phyloP scores from a whole-genome alignment of 1,139 yeast genomes.

The Kluyveromyces sp. region DNA sequence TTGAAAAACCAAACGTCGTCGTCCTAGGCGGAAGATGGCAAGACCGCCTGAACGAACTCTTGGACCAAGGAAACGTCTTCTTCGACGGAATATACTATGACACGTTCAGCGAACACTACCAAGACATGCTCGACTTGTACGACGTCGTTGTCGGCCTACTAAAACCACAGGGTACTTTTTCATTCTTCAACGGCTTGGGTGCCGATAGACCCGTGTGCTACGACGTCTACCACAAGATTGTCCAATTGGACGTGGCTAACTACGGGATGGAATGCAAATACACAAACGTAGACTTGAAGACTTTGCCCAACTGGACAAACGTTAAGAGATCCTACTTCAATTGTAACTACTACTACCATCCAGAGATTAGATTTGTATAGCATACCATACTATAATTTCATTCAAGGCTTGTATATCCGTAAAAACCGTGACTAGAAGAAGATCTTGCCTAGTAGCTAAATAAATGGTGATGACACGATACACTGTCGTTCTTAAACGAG shows the following conservation, averaged over 20 bases:
- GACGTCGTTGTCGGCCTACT: slow-evolving; percentile 76
- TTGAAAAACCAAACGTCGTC: slow-evolving; percentile 60
- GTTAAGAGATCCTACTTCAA: slow-evolving; percentile 30
- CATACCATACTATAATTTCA: background rate
- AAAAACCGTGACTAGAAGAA: too few relatives aligned
- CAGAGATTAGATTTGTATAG: slow-evolving; percentile 22
- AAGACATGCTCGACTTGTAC: slow-evolving; percentile 79
- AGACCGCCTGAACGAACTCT: slow-evolving; percentile 57
- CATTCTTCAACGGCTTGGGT: slow-evolving; percentile 93
- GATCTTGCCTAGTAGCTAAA: too few relatives aligned
- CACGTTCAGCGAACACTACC: slow-evolving; percentile 82
- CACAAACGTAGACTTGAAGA: slow-evolving; percentile 37
- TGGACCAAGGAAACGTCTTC: slow-evolving; percentile 55
- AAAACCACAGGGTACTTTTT: slow-evolving; percentile 73
- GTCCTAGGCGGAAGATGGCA: slow-evolving; percentile 90
- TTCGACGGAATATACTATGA: slow-evolving; percentile 92
- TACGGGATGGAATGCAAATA: slow-evolving; percentile 65
- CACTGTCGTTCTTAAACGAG: too few relatives aligned
- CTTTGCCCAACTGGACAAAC: slow-evolving; percentile 26
- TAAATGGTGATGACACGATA: too few relatives aligned
- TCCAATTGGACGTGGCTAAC: slow-evolving; percentile 68
- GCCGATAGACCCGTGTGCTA: slow-evolving; percentile 86
- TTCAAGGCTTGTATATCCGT: too few relatives aligned
- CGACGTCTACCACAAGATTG: slow-evolving; percentile 80
- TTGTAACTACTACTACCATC: slow-evolving; percentile 29